Evolutionary conservation across 148 eudicot species (phyloP).

Genomic region (Selenicereus undatus): DNA sequence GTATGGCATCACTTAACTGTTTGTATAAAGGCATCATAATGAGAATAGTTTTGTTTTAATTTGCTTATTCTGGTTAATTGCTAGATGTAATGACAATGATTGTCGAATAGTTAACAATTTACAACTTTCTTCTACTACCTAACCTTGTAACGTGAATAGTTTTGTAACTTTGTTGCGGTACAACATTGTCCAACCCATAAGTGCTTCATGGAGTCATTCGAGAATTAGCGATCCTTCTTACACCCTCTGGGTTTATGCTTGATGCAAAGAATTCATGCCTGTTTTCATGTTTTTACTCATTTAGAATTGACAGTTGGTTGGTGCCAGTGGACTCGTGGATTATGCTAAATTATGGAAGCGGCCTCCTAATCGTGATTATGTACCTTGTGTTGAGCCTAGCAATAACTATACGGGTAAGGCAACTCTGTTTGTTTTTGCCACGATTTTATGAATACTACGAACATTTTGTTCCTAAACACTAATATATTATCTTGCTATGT

Average conservation of each 20-base stretch:
- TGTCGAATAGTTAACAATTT: background rate
- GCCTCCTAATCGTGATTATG: conserved; percentile 69
- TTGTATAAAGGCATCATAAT: no score
- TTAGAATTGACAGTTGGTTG: conserved; percentile 82
- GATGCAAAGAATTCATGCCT: conserved; percentile 34
- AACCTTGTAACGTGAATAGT: background rate
- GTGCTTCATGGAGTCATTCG: background rate
- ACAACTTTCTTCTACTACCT: background rate
- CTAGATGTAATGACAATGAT: background rate
- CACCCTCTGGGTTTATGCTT: conserved; percentile 6
- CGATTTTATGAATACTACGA: background rate
- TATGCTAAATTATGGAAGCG: conserved; percentile 70
- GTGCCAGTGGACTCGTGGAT: conserved; percentile 42
- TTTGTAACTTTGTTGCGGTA: background rate
- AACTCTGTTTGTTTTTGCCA: conserved; percentile 12
- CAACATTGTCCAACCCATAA: background rate
- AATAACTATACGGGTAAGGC: conserved; percentile 47
- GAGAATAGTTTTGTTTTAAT: background rate
- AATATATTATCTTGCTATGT: conserved; percentile 14
- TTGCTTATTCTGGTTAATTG: background rate
- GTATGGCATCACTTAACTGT: no score
- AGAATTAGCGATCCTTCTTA: background rate
- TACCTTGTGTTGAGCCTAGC: conserved; percentile 72
- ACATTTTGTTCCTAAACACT: background rate
- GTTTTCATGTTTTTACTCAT: conserved; percentile 59